Evolutionary conservation across 1,284 basidiomycete genomes (phyloP), one percentile per base, ranked within the genome.

Genomic region (Sphagnurus paluster): DNA sequence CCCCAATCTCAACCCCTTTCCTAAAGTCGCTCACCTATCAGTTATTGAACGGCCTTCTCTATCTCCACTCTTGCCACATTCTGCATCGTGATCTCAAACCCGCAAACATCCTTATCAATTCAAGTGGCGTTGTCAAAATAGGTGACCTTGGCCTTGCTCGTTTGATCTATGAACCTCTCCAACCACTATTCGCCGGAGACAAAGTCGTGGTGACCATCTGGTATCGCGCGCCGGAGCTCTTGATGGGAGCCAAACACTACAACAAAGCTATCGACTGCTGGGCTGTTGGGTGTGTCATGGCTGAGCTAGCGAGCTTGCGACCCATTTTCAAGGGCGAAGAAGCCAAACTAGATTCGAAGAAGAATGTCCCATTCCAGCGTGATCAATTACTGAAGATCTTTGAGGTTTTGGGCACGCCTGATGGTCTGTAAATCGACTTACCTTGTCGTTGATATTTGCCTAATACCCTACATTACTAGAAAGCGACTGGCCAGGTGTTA

Each of bases 291-390:
- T 99, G 96, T 62, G 97, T 99, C 44, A 88, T 96, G 71, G 97
- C 95, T 2, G 97, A 99, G 65, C 71, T 99, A 16, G 80, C 97
- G 0, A 94, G 91, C 48, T 69, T 98, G 13, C 73, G 96, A 7
- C 97, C 97, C 0, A 98, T 99, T 56, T 99, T 99, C 76, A 99
- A 99, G 65, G 97, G 97, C 10, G 97, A 99, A 65, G 97, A 99
- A 67, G 96, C 95, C 5, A 98, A 98, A 66, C 71, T 98, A 48
- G 94, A 98, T 61, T 82, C 81, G 14, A 90, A 90, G 70, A 95
- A 95, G 75, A 91, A 87, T 53, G 84, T 97, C 0, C 95, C 94
- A 0, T 98, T 97, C 63, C 95, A 97, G 65, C 79, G 86, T 45
- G 96, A 99, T 66, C 97, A 99, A 61, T 77, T 99, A 53, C 72